Evolutionary conservation across 2,329 filamentous ascomycete genomes (phyloP), one percentile per base, ranked within the genome.

Genomic region (Stagonosporopsis vannaccii): DNA sequence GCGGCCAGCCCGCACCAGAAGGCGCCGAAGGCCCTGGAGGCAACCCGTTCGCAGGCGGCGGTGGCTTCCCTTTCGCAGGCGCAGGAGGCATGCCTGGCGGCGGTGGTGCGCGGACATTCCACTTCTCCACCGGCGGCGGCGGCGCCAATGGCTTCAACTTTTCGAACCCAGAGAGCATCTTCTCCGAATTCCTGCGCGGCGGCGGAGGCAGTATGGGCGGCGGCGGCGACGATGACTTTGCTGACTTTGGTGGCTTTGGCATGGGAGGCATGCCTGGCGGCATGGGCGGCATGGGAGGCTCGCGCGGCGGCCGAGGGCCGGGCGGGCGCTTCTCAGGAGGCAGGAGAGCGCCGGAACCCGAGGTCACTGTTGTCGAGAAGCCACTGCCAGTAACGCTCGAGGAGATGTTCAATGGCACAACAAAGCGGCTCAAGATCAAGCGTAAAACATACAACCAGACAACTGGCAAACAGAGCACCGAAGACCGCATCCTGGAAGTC

Each of bases 401-500:
- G 76, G 95, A 99, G 71, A 79, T 98, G 59, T 98, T 87, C 80
- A 88, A 84, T 23, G 95, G 95, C 36, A 87, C 87, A 32, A 92
- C 90, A 44, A 99, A 99, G 85, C 97, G 96, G 84, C 92, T 99
- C 84, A 96, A 95, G 81, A 96, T 98, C 63, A 97, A 97, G 71
- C 87, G 94, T 71, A 98, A 98, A 86, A 92, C 90, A 17, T 98
- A 91, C 75, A 95, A 99, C 75, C 82, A 81, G 35, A 79, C 88
- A 19, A 88, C 84, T 0, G 92, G 92, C 55, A 97, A 96, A 81
- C 87, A 92, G 67, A 91, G 86, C 39, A 90, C 89, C 3, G 90
- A 93, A 58, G 95, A 99, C 68, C 90, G 93, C 70, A 91, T 97
- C 17, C 81, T 99, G 26, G 92, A 96, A 72, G 94, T 98, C 48